Conservation (phyloP, 257 asterid genomes). For the Fraxinus pennsylvanica region DNA sequence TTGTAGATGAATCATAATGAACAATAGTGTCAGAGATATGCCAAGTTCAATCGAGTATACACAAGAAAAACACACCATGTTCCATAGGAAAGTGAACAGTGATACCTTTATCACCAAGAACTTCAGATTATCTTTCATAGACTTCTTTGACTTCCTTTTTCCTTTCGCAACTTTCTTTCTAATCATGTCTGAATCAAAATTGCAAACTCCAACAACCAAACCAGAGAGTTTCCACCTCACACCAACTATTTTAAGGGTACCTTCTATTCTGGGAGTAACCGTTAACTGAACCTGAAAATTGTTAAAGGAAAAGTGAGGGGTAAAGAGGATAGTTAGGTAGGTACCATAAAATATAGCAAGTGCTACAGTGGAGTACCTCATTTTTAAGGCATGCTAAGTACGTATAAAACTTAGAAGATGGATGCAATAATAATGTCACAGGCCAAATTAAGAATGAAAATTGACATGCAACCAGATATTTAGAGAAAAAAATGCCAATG, state of each 20-base stretch:
- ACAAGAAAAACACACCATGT: constrained; percentile 21
- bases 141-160: constrained; percentile 52
- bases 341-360: constrained; percentile 24
- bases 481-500: not conserved
- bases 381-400: constrained; percentile 6
- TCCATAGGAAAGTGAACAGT: not conserved
- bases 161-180: constrained; percentile 60
- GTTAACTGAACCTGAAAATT: constrained; percentile 76
- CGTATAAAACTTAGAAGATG: constrained; percentile 24
- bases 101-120: constrained; percentile 84
- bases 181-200: constrained; percentile 60
- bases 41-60: constrained; percentile 3
- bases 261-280: constrained; percentile 83
- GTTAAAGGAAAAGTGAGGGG: constrained; percentile 2
- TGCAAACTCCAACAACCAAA: constrained; percentile 70
- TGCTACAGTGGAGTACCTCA: not conserved
- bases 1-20: constrained; percentile 26
- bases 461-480: not conserved
- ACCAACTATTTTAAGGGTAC: constrained; percentile 77
- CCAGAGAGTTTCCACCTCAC: constrained; percentile 97
- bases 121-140: constrained; percentile 58
- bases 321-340: not conserved
- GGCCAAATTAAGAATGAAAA: not conserved
- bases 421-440: not conserved
- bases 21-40: not conserved